Percentiles rank a stretch among this genome's conserved stretches.
Conservation (phyloP, 257 asterid genomes). For the Buddleja alternifolia region DNA sequence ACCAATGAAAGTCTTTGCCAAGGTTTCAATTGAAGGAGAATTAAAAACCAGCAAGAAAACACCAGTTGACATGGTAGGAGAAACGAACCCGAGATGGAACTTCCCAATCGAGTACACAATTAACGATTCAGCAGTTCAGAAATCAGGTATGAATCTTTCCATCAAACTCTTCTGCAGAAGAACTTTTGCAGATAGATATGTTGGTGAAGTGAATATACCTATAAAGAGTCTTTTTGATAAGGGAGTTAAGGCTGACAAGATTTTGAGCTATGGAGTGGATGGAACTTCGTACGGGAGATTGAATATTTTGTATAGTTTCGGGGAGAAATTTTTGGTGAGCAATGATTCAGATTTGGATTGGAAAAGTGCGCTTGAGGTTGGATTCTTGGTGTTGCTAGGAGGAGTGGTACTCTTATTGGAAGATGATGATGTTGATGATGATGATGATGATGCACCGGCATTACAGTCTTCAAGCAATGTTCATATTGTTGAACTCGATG, state of each 20-base stretch:
- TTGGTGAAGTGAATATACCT: conserved; percentile 11
- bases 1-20: too few species aligned
- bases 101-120: conserved; percentile 1
- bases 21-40: conserved; percentile 25
- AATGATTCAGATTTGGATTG: too few species aligned
- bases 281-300: conserved; percentile 4
- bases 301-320: conserved; percentile 21
- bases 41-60: conserved; percentile 21
- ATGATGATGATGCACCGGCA: too few species aligned
- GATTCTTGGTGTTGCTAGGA: too few species aligned
- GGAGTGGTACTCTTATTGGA: neutral
- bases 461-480: too few species aligned
- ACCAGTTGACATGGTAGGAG: conserved; percentile 4
- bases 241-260: conserved; percentile 1
- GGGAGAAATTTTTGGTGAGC: too few species aligned
- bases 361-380: too few species aligned
- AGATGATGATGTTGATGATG: too few species aligned
- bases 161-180: too few species aligned
- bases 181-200: too few species aligned
- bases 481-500: too few species aligned
- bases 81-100: conserved; percentile 25
- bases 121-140: conserved; percentile 9
- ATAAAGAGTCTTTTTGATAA: conserved; percentile 22
- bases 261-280: conserved; percentile 10
- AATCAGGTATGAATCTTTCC: neutral